Evolutionary conservation across 306 rosid species (phyloP), one percentile per base, ranked within the genome.

Genomic region (Acacia crassicarpa): DNA sequence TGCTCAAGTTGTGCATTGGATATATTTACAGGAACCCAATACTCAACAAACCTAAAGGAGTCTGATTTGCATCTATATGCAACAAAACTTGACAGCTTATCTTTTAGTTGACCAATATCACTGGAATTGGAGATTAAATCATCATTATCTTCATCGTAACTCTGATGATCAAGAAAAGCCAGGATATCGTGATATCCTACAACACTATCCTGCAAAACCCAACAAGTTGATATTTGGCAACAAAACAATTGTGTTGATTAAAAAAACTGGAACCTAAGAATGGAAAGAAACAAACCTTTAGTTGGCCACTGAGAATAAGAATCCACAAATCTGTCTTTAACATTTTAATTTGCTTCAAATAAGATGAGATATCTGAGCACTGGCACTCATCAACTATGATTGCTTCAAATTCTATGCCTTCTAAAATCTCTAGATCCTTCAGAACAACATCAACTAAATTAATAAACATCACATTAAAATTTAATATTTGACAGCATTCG

Each of bases 1-100:
- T 85, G 89, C 91, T 95, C 99, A 78, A 94, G 93, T 88, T 95
- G 99, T 83, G 88, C 88, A 82, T 89, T 77, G 20, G 99, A 89
- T 49, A 93, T 74, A 79, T 78, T 91, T 70, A 85, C 95, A 75
- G 98, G 99, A 89, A 93, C 91, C 98, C 97, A 95, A 80, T 93
- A 93, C 92, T 95, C 99, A 59, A 80, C 86, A 87, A 92, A 92
- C 76, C 87, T 87, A 75, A 81, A 80, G 80, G 88, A 82, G 81
- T 86, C 92, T 27, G 85, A 75, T 77, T 86, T 84, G 90, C 87
- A 85, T 70, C 69, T 76, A 77, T 87, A 38, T 77, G 88, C 90
- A 74, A 80, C 84, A 81, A 90, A 83, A 81, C 80, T 90, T 63
- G 89, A 87, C 38, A 88, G 75, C 83, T 83, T 87, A 77, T 94